These are phyloP conservation scores for Ramaria sp. DNA, from an alignment of 768 basidiomycete species.

Conservation along the genomic window DNA sequence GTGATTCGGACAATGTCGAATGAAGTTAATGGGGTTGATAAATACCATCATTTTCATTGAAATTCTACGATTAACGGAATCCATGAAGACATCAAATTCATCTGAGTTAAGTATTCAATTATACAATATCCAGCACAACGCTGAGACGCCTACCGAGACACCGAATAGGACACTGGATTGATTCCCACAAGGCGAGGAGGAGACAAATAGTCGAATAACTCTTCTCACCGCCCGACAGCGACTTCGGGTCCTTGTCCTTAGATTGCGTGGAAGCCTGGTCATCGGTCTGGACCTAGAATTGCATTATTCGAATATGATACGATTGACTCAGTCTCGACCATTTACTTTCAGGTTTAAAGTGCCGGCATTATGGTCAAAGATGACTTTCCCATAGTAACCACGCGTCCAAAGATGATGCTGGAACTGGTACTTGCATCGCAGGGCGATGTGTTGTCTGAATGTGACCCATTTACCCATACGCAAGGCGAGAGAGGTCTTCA, in stretches of 20 bases:
- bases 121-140: background rate
- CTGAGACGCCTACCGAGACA: slow-evolving; percentile 56
- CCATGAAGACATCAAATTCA: slow-evolving; percentile 99
- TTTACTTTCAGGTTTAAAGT: slow-evolving; percentile 54
- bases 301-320: background rate
- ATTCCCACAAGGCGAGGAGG: slow-evolving; percentile 91
- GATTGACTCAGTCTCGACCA: background rate
- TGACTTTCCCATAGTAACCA: slow-evolving; percentile 81
- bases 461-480: slow-evolving; percentile 75
- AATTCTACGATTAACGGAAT: slow-evolving; percentile 82
- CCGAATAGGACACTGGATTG: slow-evolving; percentile 86
- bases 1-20: background rate
- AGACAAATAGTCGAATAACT: slow-evolving; percentile 95
- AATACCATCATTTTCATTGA: slow-evolving; percentile 92
- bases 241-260: slow-evolving; percentile 74
- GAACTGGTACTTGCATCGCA: slow-evolving; percentile 79
- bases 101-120: slow-evolving; percentile 32
- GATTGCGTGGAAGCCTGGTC: slow-evolving; percentile 56
- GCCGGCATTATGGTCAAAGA: slow-evolving; percentile 68
- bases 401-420: slow-evolving; percentile 72
- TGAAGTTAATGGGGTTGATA: background rate
- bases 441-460: slow-evolving; percentile 81
- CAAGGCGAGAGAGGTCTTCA: slow-evolving; percentile 51
- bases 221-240: slow-evolving; percentile 90
- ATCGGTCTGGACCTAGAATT: slow-evolving; percentile 65